Base-by-base conservation (phyloP, 441 rosid genomes). In the Jatropha multifida region DNA sequence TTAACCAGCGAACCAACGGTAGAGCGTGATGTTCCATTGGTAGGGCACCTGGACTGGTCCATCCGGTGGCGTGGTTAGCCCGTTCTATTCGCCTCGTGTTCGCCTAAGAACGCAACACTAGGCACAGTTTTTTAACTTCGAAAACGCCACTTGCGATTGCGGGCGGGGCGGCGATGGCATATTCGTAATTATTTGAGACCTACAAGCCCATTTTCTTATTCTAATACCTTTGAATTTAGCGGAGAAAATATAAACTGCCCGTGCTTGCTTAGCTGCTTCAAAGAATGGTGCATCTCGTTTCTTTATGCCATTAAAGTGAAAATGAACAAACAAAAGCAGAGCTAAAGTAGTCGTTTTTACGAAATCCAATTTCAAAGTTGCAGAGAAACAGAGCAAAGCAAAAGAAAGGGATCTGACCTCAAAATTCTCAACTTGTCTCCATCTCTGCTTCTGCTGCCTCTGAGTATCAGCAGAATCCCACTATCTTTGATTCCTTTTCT, bases 381-480 rank as follows among this genome's bases (percentile, higher is more conserved):
- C 54, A 18, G 56, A 64, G 65, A 14, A 44, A 8, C 38, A 27
- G 12, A 58, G 23, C 58, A 54, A 12, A 44, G 71, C 80, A 74
- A 84, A 73, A 48, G 27, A 8, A 56, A 73, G 44, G 65, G 68
- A 61, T 68, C 65, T 72, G 68, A 60, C 48, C 72, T 51, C 54
- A 74, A 82, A 82, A 76, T 81, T 77, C 73, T 73, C 44, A 54
- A 46, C 81, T 79, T 83, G 81, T 76, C 84, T 66, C 32, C 2
- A 32, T 32, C 32, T 32, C 32, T 32, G 32, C 32, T 2, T 44
- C 48, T 44, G 2, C 54, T 4, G 44, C 72, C 63, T 68, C 78
- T 65, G 76, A 40, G 68, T 4, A 37, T 69, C 74, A 63, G 59
- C 44, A 46, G 59, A 58, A 46, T 68, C 52, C 23, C 55, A 41